Base-by-base conservation (phyloP, 2,329 filamentous ascomycete genomes). In the Colletotrichum sp. region DNA sequence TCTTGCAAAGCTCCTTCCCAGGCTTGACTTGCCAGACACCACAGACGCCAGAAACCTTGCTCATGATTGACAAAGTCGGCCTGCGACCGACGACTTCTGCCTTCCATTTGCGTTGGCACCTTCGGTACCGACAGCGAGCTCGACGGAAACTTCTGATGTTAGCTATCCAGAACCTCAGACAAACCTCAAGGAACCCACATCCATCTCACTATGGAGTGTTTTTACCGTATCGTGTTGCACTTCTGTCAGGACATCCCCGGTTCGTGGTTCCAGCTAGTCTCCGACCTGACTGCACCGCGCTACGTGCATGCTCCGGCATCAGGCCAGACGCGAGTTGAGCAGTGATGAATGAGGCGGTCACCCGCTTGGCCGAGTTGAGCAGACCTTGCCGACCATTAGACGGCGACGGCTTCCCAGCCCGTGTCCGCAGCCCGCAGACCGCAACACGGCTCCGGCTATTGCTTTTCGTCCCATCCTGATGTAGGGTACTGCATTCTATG, bases 231-330 rank as follows among this genome's bases (percentile, higher is more conserved):
- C 24, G 48, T 43, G 30, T 71, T 65, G 21, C 61, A 65, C 28
- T 43, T 43, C 65, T 65, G 58, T 65, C 52, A 65, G 72, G 67
- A 38, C 72, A 13, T 71, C 52, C 72, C 72, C 60, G 67, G 72
- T 30, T 74, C 48, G 12, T 58, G 13, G 9, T 28, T 60, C 57
- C 43, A 7, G 18, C 55, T 26, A 26, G 30, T 21, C 28, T 30
- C 32, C 63, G 16, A 34, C 24, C 30, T 21, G 61, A 57, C 70
- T 58, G 30, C 36, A 38, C 60, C 38, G 38, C 57, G 48, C 36
- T 57, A 43, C 34, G 16, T 60, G 65, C 48, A 18, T 15, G 34
- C 30, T 10, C 30, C n/a, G 43, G 36, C 28, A 24, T 30, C 26
- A 10, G 28, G 28, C 26, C 26, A 43, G 64, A 30, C 65, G 65